Base-by-base conservation (phyloP, 106 monocot species). In the Allium cepa region DNA sequence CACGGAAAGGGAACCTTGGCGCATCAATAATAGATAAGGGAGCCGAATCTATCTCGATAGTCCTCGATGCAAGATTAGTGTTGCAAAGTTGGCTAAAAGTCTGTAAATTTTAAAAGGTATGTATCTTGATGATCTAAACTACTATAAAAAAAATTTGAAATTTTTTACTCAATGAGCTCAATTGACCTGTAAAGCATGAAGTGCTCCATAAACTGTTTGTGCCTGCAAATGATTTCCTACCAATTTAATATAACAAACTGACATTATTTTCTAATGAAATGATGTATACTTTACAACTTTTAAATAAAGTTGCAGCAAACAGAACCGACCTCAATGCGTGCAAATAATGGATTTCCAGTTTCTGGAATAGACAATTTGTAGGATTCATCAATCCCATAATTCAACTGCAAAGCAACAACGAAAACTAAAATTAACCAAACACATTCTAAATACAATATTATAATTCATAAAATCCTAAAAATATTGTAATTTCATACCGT, bases 61-160 rank as follows among this genome's bases (percentile, higher is more conserved):
- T 56, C 45, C 69, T 82, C 3, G 72, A 78, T 9, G 64, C 77
- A 36, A 96, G 81, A 77, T 96, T 86, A 28, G 82, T 81, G 71
- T 79, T 50, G 62, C 96, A 96, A 6, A 96, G 47, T 71, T 96
- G 96, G 74, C 92, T 92, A 72, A 96, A 96, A 50, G 92, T 96
- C 96, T 96, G 84, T 74, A 75, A 51, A 11, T 62, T 36, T 36
- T 36, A 36, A 36, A 2, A 36, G 36, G 62, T 14, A 62, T 63
- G 49, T 52, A 26, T 52, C 27, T 52, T 72, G n/a, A n/a, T n/a
- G n/a, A 50, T 8, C n/a, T 15, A 53, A 58, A 27, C 53, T 11
- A 13, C 59, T 47, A 26, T 11, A 62, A 72, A 72, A 47, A 4
- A n/a, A 28, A n/a, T n/a, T 60, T 62, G 10, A 60, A 60, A 14